Evolutionary conservation across 371 early-diverging fungal genomes (phyloP).

Genomic region (Rhizopus sp.): DNA sequence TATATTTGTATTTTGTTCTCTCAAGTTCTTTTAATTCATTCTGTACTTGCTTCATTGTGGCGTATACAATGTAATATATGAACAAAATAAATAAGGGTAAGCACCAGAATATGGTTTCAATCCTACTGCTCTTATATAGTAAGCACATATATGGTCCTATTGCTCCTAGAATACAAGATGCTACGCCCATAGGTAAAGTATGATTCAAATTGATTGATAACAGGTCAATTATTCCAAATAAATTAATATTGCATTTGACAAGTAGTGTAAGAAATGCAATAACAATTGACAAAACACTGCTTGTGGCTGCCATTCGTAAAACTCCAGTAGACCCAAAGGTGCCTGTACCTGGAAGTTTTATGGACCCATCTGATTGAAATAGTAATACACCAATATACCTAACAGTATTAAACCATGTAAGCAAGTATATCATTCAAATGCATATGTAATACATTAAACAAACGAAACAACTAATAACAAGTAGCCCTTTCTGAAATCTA

Average conservation of each 20-base stretch:
- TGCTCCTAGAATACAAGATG: not conserved
- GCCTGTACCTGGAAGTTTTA: not conserved
- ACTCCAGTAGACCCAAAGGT: not conserved
- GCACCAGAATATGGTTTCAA: slow-evolving; percentile 30
- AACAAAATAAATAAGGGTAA: slow-evolving; percentile 23
- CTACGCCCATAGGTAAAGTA: slow-evolving; percentile 3
- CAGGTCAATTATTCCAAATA: not conserved
- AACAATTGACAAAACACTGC: not conserved
- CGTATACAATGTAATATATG: slow-evolving; percentile 17
- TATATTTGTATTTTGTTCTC: slow-evolving; percentile 33
- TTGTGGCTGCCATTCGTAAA: not conserved
- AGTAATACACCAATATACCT: not conserved
- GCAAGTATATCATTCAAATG: not conserved
- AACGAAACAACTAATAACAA: not conserved
- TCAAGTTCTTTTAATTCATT: slow-evolving; percentile 31
- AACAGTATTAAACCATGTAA: not conserved
- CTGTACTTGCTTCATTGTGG: slow-evolving; percentile 35
- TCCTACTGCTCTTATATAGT: slow-evolving; percentile 1
- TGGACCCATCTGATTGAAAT: not conserved
- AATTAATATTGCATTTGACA: slow-evolving; percentile 6
- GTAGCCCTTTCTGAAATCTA: not conserved
- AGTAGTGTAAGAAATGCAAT: not conserved
- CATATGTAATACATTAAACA: not conserved
- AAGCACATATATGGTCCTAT: not conserved
- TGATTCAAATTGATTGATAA: not conserved